Base-by-base conservation (phyloP, 441 rosid species). In the Omphalea diandra region DNA sequence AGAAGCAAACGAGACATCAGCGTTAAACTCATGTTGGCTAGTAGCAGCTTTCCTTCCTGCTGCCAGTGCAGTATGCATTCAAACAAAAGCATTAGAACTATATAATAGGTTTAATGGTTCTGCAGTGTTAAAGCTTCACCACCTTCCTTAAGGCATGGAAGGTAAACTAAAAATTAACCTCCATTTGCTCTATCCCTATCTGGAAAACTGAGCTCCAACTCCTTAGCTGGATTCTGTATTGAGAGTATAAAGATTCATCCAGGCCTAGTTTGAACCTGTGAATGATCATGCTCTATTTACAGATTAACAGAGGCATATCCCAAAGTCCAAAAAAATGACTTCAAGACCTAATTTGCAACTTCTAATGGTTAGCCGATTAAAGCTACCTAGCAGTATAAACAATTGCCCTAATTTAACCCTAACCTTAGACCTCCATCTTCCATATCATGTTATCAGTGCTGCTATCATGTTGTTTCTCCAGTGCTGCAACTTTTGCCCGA, bases 401-500 rank as follows among this genome's bases (percentile, higher is more conserved):
- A 85, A 67, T 81, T 83, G 59, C 78, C 74, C 74, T 70, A 76
- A 67, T 68, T 69, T 67, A 55, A 54, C 57, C 70, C 85, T 67
- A 76, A 60, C 68, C 67, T 72, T 67, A 84, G 69, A 84, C 79
- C 74, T 84, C 86, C 84, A 80, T 76, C 85, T 76, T 88, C 86
- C 85, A 82, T 33, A 73, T 74, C 83, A 79, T 76, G 77, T 64
- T 79, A 53, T 78, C 83, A 3, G 61, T 65, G 75, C 75, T 29
- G 43, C 65, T 41, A 67, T 79, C 84, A 40, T 63, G 77, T 31
- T 80, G 75, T 36, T 81, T 81, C 83, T 86, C 94, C 61, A 88
- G 68, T 22, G 94, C 90, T 1, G 85, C 90, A 77, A 93, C 85
- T 84, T 93, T 93, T 31, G 86, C 87, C 70, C 83, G 81, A 65